Base-by-base conservation (phyloP, 345 rosid species). In the Bruguiera sexangula region DNA sequence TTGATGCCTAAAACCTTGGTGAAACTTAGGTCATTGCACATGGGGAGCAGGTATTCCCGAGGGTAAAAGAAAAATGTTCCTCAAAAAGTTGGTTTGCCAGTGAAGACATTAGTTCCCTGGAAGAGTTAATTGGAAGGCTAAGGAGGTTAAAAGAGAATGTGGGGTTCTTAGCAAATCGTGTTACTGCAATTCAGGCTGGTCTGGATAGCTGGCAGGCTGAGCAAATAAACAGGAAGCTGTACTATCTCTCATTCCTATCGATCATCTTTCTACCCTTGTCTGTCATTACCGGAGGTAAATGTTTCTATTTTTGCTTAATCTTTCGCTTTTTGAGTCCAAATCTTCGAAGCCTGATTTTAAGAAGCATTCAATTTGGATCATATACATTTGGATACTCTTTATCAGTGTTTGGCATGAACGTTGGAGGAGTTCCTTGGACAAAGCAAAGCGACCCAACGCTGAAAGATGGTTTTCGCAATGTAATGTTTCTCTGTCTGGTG, bases 361-460 rank as follows among this genome's bases (percentile, higher is more conserved):
- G 27, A 58, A 51, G 20, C 10, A 19, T 30, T 24, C 6, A 18
- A 55, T 55, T 9, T 55, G 22, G 15, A 22, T 29, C 32, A 24
- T 62, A n/a, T 4, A 36, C 34, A 24, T 19, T 48, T 56, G 30
- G 59, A 70, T 9, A 20, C 60, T 55, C 7, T 16, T 8, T 8
- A 1, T 65, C 86, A 96, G 98, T 92, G 46, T 92, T 96, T 57
- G 99, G 98, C 69, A 94, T 96, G 99, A 96, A 96, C 15, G 99
- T 96, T 71, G 99, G 99, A 57, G 99, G 99, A 73, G 98, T 96
- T 80, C 99, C 98, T 24, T 96, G 99, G 99, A 96, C 99, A 0
- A 86, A 80, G 65, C 99, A 92, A 69, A 80, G 68, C 20, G 70
- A 86, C 48, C 97, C 96, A 0, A 78, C 60, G 46, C 36, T 87